Conservation (phyloP, 140 eudicot genomes). For the Ambrosia hybrid region DNA sequence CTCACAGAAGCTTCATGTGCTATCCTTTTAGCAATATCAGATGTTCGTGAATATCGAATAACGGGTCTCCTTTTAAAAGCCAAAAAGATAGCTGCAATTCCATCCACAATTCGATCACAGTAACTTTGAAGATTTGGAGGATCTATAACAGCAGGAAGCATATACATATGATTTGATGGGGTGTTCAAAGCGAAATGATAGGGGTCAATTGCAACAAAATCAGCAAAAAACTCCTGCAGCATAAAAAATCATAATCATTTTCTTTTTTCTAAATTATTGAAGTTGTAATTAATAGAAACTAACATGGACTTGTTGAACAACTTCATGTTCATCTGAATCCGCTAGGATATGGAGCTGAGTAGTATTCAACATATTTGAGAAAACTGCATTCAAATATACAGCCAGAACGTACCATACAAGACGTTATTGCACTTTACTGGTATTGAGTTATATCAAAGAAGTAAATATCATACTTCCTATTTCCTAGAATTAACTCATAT, state of each 20-base stretch:
- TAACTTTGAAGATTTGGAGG: slow-evolving; percentile 72
- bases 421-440: too few species aligned
- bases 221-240: background rate
- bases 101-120: slow-evolving; percentile 91
- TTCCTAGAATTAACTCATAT: too few species aligned
- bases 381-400: slow-evolving; percentile 47
- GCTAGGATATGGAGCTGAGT: slow-evolving; percentile 95
- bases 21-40: slow-evolving; percentile 1
- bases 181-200: too few species aligned
- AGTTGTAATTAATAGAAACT: too few species aligned
- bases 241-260: too few species aligned
- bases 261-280: background rate
- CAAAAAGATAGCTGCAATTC: slow-evolving; percentile 82
- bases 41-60: too few species aligned
- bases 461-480: too few species aligned
- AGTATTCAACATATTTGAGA: slow-evolving; percentile 88
- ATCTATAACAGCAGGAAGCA: slow-evolving; percentile 44
- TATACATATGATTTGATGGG: too few species aligned
- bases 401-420: too few species aligned
- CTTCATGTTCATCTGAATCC: slow-evolving; percentile 95
- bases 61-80: slow-evolving; percentile 48
- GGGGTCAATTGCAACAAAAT: too few species aligned
- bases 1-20: slow-evolving; percentile 93
- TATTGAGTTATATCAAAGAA: too few species aligned
- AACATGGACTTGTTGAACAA: slow-evolving; percentile 73